Percentiles rank a stretch among this genome's conserved stretches.
Conservation (phyloP, 352 stramenopile species). For the Globisporangium megalacanthum region DNA sequence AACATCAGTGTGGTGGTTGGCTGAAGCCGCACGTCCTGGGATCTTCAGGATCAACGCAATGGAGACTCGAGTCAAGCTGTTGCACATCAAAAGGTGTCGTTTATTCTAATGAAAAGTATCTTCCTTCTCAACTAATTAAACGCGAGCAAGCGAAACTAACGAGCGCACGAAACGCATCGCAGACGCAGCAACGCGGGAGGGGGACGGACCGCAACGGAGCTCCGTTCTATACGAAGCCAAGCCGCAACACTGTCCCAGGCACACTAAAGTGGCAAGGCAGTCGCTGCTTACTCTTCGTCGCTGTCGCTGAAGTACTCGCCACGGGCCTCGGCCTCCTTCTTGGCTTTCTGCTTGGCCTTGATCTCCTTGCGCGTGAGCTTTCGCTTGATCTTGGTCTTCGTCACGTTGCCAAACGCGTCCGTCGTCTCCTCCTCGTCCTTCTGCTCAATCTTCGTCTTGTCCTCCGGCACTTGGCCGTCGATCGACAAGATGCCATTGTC, state of each 20-base stretch:
- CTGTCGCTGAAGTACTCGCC: constrained; percentile 84
- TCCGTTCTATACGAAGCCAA: background rate
- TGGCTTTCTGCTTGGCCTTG: constrained; percentile 85
- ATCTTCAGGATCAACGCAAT: background rate
- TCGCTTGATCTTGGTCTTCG: constrained; percentile 87
- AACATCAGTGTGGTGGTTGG: background rate
- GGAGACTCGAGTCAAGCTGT: no score
- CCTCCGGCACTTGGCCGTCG: constrained; percentile 74
- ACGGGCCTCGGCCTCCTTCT: constrained; percentile 82
- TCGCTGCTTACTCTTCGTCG: constrained; percentile 41
- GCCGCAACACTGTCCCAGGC: background rate
- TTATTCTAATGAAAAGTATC: background rate
- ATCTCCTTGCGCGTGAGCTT: constrained; percentile 88
- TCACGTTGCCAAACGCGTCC: constrained; percentile 83
- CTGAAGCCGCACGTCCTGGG: background rate
- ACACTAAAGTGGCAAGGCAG: no score
- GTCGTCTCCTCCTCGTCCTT: constrained; percentile 80
- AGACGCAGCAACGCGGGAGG: no score
- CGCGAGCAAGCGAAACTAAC: background rate
- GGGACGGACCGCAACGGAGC: no score
- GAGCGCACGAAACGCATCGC: no score
- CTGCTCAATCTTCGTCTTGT: constrained; percentile 91
- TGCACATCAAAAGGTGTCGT: no score
- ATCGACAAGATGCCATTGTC: constrained; percentile 87
- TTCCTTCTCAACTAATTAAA: constrained; percentile 9